These are phyloP conservation scores for Mychonastes homosphaera DNA, from an alignment of 139 green algal species.

Conservation along the genomic window DNA sequence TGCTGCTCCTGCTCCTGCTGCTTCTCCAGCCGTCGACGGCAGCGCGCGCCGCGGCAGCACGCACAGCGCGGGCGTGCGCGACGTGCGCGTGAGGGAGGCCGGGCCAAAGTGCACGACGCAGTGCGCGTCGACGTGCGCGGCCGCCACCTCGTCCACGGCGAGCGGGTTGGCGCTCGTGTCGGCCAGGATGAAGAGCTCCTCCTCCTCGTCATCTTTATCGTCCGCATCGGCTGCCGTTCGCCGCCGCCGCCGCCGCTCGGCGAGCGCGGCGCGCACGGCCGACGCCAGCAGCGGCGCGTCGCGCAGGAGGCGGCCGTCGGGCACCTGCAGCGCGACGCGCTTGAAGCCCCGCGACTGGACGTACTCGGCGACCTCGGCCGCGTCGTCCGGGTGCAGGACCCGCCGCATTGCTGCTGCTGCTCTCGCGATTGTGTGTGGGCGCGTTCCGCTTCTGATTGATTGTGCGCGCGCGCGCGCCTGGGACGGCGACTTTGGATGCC, in stretches of 20 bases:
- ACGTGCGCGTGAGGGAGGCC: constrained; percentile 64
- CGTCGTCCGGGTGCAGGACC: too few relatives aligned
- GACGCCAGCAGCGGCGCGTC: constrained; percentile 28
- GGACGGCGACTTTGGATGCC: too few relatives aligned
- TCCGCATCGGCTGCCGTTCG: not conserved
- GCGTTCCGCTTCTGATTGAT: too few relatives aligned
- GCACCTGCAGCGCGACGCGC: constrained; percentile 58
- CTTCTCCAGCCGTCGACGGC: not conserved
- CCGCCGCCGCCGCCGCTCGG: too few relatives aligned
- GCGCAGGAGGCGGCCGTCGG: constrained; percentile 48
- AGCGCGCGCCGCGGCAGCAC: constrained; percentile 53
- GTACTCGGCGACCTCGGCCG: too few relatives aligned
- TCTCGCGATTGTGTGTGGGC: too few relatives aligned
- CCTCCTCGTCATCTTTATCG: not conserved
- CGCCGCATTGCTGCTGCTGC: too few relatives aligned
- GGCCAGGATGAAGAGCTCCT: constrained; percentile 61
- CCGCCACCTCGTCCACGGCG: constrained; percentile 73
- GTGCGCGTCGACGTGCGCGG: constrained; percentile 55
- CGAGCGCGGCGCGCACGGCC: constrained; percentile 16
- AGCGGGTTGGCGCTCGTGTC: constrained; percentile 76
- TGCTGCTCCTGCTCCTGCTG: constrained; percentile 2
- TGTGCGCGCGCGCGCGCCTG: too few relatives aligned
- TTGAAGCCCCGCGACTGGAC: constrained; percentile 29
- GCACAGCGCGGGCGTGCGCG: constrained; percentile 57
- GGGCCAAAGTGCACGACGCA: constrained; percentile 85